Evolutionary conservation across 1,139 yeast species (phyloP).

Genomic region (Protomyces lactucae-debilis): DNA sequence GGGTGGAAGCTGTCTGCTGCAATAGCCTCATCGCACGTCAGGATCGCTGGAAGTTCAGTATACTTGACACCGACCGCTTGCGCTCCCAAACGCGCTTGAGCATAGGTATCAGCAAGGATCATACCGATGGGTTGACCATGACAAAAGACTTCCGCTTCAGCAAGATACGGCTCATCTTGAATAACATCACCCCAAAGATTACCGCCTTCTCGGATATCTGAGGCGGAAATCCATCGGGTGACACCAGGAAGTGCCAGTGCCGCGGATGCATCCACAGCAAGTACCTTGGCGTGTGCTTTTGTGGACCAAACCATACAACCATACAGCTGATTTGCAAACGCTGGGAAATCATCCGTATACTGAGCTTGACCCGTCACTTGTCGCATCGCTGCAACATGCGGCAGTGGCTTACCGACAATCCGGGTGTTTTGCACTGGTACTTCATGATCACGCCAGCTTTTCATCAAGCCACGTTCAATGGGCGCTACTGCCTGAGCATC

Average conservation of each 20-base stretch:
- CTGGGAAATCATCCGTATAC: constrained; percentile 46
- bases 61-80: constrained; percentile 45
- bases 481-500: constrained; percentile 40
- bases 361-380: constrained; percentile 48
- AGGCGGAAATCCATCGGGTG: constrained; percentile 43
- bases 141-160: constrained; percentile 43
- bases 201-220: constrained; percentile 42
- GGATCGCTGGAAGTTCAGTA: constrained; percentile 42
- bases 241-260: constrained; percentile 45
- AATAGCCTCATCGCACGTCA: constrained; percentile 46
- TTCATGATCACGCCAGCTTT: constrained; percentile 42
- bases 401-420: constrained; percentile 43
- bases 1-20: constrained; percentile 42
- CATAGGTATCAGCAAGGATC: constrained; percentile 43
- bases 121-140: constrained; percentile 47
- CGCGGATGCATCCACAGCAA: constrained; percentile 41
- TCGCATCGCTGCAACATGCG: constrained; percentile 45
- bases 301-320: constrained; percentile 46
- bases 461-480: constrained; percentile 42
- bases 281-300: constrained; percentile 45
- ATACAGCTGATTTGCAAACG: constrained; percentile 42
- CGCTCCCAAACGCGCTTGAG: constrained; percentile 45
- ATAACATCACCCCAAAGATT: constrained; percentile 44
- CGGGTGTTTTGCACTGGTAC: constrained; percentile 36
- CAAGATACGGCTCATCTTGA: constrained; percentile 45